Base-by-base conservation (phyloP, 192 early-diverging fungal species). In the Blastocladiella britannica region DNA sequence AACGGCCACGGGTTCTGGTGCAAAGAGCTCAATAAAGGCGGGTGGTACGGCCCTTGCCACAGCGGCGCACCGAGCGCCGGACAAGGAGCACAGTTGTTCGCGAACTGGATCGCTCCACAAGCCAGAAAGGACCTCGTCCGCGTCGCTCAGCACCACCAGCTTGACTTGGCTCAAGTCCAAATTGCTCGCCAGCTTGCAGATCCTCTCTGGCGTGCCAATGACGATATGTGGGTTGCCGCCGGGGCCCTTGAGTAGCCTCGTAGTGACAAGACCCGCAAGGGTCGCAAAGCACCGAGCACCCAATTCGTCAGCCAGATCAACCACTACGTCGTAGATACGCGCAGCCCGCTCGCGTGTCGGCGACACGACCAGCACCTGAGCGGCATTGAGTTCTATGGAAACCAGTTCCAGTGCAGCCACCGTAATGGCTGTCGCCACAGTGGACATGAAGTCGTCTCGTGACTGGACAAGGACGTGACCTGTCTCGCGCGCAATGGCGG, bases 341-440 rank as follows among this genome's bases (percentile, higher is more conserved):
- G 75, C 62, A 4, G 80, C 80, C 43, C 79, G 68, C 58, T 82
- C 79, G n/a, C 79, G 63, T 23, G 77, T 76, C 4, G 79, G 79
- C 5, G 77, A 77, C 22, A 82, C 57, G 27, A 82, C 72, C 20
- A 82, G 60, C n/a, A 60, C 69, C 52, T 65, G 43, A 64, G 28
- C 53, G n/a, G n/a, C n/a, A n/a, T n/a, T n/a, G n/a, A n/a, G n/a
- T n/a, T n/a, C n/a, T n/a, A n/a, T n/a, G n/a, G n/a, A n/a, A n/a
- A n/a, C n/a, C n/a, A n/a, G n/a, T n/a, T n/a, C n/a, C n/a, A n/a
- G n/a, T n/a, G n/a, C n/a, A n/a, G n/a, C n/a, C n/a, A n/a, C n/a
- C n/a, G n/a, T n/a, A n/a, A n/a, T n/a, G n/a, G n/a, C n/a, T n/a
- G n/a, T n/a, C n/a, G n/a, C n/a, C n/a, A n/a, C n/a, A n/a, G n/a